Conservation (phyloP, 306 rosid genomes). For the Fragaria vesca region DNA sequence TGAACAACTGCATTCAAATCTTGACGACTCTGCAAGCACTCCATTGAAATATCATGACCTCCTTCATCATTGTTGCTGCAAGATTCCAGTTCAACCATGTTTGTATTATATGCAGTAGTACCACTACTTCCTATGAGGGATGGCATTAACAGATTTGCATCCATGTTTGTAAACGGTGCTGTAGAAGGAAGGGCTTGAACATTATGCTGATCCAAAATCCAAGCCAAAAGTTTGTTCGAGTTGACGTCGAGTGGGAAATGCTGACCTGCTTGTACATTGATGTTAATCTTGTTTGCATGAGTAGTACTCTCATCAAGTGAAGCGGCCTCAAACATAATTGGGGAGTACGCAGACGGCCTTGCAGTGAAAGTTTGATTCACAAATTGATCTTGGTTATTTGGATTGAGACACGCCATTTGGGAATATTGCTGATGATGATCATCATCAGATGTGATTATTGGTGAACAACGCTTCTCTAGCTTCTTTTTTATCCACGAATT, state of each 20-base stretch:
- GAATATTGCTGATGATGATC: constrained; percentile 18
- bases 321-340: constrained; percentile 57
- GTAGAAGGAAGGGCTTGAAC: constrained; percentile 34
- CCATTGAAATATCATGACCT: constrained; percentile 40
- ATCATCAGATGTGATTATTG: constrained; percentile 22
- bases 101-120: constrained; percentile 31
- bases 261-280: neutral
- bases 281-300: neutral
- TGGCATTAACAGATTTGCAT: constrained; percentile 39
- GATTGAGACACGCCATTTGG: constrained; percentile 35
- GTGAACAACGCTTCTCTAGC: constrained; percentile 35
- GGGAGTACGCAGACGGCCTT: constrained; percentile 46
- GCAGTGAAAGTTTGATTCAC: constrained; percentile 25
- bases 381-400: constrained; percentile 31
- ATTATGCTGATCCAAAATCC: neutral
- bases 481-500: constrained; percentile 84
- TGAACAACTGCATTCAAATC: constrained; percentile 55
- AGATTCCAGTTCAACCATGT: constrained; percentile 40
- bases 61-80: constrained; percentile 46
- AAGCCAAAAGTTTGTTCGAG: neutral
- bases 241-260: neutral
- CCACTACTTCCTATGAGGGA: constrained; percentile 43
- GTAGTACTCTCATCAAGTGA: neutral
- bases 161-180: constrained; percentile 22
- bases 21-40: constrained; percentile 35